These are phyloP conservation scores for Trypanosoma cruzi DNA, from an alignment of 208 protist species.

Conservation along the genomic window DNA sequence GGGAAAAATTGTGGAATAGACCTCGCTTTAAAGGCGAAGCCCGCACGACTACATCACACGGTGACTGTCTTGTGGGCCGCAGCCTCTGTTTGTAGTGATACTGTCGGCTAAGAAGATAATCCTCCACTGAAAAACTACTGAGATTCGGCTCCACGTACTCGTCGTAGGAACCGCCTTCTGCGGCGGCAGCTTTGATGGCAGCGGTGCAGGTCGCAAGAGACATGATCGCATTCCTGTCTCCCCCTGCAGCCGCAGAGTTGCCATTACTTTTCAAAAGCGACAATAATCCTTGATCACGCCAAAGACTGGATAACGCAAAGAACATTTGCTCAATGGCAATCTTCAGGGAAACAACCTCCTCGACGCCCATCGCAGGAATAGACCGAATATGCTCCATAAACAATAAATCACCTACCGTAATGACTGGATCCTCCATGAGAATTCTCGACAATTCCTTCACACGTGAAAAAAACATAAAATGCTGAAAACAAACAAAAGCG, in stretches of 20 bases:
- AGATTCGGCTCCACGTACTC: not conserved
- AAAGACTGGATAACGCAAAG: conserved; percentile 3
- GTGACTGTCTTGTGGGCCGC: not conserved
- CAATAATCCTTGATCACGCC: conserved; percentile 3
- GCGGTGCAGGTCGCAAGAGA: not conserved
- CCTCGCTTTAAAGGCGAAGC: not conserved
- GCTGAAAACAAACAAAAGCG: conserved; percentile 4
- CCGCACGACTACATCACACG: not conserved
- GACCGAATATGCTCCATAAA: conserved; percentile 2
- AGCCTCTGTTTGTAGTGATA: conserved; percentile 8
- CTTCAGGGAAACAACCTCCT: conserved; percentile 14
- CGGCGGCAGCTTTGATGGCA: not conserved
- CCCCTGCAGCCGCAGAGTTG: not conserved
- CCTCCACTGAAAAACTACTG: conserved; percentile 6
- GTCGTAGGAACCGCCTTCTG: not conserved
- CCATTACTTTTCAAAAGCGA: not conserved
- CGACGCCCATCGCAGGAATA: not conserved
- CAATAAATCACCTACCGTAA: conserved; percentile 17
- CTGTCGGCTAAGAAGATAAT: conserved; percentile 10
- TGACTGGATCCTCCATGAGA: conserved; percentile 13
- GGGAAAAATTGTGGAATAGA: not conserved
- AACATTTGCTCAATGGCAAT: conserved; percentile 21
- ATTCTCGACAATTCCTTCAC: not conserved
- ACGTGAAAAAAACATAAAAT: conserved; percentile 12
- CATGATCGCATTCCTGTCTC: not conserved